Evolutionary conservation across 2,329 filamentous ascomycete genomes (phyloP).

Genomic region (Elsinoe australis): DNA sequence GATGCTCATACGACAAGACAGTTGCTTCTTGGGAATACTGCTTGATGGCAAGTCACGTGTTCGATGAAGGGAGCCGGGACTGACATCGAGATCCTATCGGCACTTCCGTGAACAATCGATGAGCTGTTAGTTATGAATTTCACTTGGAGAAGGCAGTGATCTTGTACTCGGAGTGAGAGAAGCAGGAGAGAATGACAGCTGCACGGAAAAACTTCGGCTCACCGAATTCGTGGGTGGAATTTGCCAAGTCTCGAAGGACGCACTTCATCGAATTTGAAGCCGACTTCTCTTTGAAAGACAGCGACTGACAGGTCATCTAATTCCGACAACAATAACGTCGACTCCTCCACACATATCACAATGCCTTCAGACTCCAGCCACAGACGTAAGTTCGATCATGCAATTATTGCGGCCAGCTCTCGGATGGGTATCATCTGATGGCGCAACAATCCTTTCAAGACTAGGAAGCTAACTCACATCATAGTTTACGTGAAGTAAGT

Average conservation of each 20-base stretch:
- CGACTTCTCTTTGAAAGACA: conserved; percentile 5
- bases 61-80: too few relatives aligned
- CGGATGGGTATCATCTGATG: too few relatives aligned
- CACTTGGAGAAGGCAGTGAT: too few relatives aligned
- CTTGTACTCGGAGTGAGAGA: too few relatives aligned
- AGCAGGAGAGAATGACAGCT: too few relatives aligned
- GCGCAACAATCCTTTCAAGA: background rate
- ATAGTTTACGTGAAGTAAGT: conserved; percentile 35
- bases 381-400: conserved; percentile 13
- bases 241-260: background rate
- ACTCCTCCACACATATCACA: background rate
- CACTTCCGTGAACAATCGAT: too few relatives aligned
- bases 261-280: conserved; percentile 14
- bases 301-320: background rate
- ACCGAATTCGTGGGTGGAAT: too few relatives aligned
- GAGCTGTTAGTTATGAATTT: too few relatives aligned
- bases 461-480: background rate
- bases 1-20: too few relatives aligned
- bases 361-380: conserved; percentile 17
- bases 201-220: background rate
- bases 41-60: too few relatives aligned
- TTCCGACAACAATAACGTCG: background rate
- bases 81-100: too few relatives aligned
- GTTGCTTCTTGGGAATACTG: too few relatives aligned
- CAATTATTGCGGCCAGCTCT: background rate